Percentiles rank a stretch among this genome's conserved stretches.
Evolutionary conservation across 345 rosid species (phyloP).

Genomic region (Pistacia vera): DNA sequence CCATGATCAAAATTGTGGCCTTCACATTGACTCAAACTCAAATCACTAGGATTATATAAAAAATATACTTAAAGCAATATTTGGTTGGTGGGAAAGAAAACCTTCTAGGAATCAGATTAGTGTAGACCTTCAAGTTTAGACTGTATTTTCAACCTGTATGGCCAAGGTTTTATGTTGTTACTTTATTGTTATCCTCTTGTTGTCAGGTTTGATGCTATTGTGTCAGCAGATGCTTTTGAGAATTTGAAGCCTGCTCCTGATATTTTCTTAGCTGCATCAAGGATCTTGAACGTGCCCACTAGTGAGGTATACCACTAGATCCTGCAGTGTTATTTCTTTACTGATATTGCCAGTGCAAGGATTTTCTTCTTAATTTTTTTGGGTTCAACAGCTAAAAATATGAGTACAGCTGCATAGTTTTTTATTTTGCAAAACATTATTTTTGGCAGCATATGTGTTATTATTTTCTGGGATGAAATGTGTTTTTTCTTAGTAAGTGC

Average conservation of each 20-base stretch:
- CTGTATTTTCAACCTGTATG: neutral
- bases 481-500: neutral
- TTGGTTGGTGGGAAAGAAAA: neutral
- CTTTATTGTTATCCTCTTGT: conserved; percentile 16
- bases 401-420: neutral
- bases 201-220: conserved; percentile 93
- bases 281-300: conserved; percentile 71
- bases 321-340: neutral
- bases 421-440: neutral
- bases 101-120: neutral
- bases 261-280: conserved; percentile 94
- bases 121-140: neutral
- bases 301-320: conserved; percentile 55
- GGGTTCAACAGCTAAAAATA: neutral
- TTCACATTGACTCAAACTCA: too few species aligned
- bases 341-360: neutral
- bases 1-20: too few species aligned
- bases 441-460: neutral
- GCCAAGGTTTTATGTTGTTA: conserved; percentile 13
- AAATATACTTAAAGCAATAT: too few species aligned
- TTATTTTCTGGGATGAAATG: neutral
- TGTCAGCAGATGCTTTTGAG: conserved; percentile 98
- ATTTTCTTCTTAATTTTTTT: neutral
- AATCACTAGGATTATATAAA: too few species aligned
- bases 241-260: conserved; percentile 97